Evolutionary conservation across 1,284 basidiomycete species (phyloP), one percentile per base, ranked within the genome.

Genomic region (Puccinia coronata): DNA sequence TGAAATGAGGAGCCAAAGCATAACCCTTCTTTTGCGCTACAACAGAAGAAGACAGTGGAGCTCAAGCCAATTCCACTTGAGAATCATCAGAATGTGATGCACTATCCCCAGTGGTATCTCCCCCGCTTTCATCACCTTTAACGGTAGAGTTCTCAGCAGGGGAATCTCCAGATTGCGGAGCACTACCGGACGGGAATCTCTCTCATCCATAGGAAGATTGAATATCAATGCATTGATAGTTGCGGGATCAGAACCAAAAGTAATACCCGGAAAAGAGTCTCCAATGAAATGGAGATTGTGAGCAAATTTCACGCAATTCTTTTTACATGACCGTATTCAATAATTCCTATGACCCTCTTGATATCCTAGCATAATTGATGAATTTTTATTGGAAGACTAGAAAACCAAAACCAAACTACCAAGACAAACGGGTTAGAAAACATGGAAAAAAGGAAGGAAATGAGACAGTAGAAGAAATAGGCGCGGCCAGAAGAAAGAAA

Each of bases 291-390:
- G 4, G 12, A 63, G 23, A 31, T 63, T 63, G 34, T 63, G 59
- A 63, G 59, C 4, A 20, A 51, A 51, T 12, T 4, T 51, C 12
- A 51, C 18, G 18, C 49, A 51, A 11, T 20, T 51, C 23, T 20
- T 4, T 4, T 51, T 4, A 20, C 4, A 20, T 20, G 18, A 51
- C 49, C 49, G 23, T 4, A 51, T 20, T 51, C 49, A 5, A n/a
- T 72, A 72, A 39, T 72, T 53, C 23, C 47, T 31, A n/a, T 72
- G 70, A 8, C 70, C 70, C 55, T 72, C 70, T 53, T 53, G 28
- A 34, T 72, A 72, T 1, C 70, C 70, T 4, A 72, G 18, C 1
- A 72, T 5, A 8, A 72, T 34, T n/a, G n/a, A n/a, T n/a, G n/a
- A n/a, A n/a, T n/a, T n/a, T n/a, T n/a, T n/a, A n/a, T n/a, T n/a